Base-by-base conservation (phyloP, 164 flowering plant genomes). In the Malania oleifera region DNA sequence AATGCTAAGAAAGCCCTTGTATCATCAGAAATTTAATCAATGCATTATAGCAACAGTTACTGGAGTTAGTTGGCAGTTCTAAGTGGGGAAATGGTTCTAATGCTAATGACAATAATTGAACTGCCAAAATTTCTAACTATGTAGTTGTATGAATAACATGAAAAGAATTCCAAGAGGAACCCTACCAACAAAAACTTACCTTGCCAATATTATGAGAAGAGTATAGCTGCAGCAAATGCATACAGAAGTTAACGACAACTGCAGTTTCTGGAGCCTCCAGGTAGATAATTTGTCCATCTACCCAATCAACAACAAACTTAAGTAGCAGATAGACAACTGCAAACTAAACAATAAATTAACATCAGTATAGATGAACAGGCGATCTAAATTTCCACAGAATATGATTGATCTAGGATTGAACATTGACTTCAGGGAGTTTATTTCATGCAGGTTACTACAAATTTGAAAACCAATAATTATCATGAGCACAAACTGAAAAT, bases 201-300 rank as follows among this genome's bases (percentile, higher is more conserved):
- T 80, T 88, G 75, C 98, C 98, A 70, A 93, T 87, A 67, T 93
- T 93, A 68, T 87, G 90, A 59, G 91, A 80, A 43, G 97, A 87
- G 76, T 93, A 93, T 29, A 85, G 77, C 74, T 86, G 87, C 67
- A 93, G 96, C 70, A 93, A 70, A 55, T 69, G 80, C 92, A 85
- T 81, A 67, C 92, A 93, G 78, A 90, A 93, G 68, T 82, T 77
- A 63, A 86, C 64, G 60, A 86, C 81, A 37, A 66, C 65, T 38
- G 83, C 74, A 58, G 97, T 88, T 64, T 93, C 99, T 43, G 71
- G 78, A 57, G 85, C 67, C 67, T 93, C 99, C 62, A 93, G 70
- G 78, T 79, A 86, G 62, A 73, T 74, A 37, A 93, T 78, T 86
- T 90, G 96, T 19, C 92, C 96, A 52, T 93, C 92, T 66, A 93